Evolutionary conservation across 257 asterid species (phyloP).

Genomic region (Ehretia macrophylla): DNA sequence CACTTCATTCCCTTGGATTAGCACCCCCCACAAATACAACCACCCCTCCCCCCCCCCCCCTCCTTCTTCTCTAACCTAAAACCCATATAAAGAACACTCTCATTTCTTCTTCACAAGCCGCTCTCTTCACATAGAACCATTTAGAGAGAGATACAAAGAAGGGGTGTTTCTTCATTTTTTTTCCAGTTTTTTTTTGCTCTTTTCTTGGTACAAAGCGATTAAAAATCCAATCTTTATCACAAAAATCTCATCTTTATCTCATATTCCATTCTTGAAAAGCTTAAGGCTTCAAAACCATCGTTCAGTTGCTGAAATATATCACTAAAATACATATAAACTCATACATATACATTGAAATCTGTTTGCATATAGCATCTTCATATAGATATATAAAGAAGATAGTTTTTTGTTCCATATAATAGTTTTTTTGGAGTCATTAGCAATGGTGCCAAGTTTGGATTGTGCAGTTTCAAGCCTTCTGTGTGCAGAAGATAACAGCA

Average conservation of each 20-base stretch:
- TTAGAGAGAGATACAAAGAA: neutral
- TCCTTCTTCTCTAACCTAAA: slow-evolving; percentile 7
- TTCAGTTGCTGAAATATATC: too few relatives aligned
- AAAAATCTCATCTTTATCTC: neutral
- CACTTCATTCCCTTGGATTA: slow-evolving; percentile 1
- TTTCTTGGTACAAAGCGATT: neutral
- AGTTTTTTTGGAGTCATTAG: slow-evolving; percentile 8
- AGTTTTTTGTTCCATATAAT: neutral
- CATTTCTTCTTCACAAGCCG: slow-evolving; percentile 9
- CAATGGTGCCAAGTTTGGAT: slow-evolving; percentile 41
- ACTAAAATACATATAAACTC: too few relatives aligned
- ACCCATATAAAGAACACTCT: slow-evolving; percentile 4
- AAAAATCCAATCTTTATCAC: slow-evolving; percentile 2
- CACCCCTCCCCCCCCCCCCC: slow-evolving; percentile 1
- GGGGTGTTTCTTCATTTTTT: neutral
- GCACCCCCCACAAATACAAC: neutral
- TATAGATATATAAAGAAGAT: neutral
- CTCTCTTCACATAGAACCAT: neutral
- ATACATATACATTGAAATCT: too few relatives aligned
- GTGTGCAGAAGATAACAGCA: slow-evolving; percentile 36
- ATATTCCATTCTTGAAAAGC: neutral
- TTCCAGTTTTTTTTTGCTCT: neutral
- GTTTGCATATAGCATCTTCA: too few relatives aligned
- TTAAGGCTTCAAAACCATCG: too few relatives aligned
- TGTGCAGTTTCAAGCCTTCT: slow-evolving; percentile 29